Evolutionary conservation across 1,139 yeast genomes (phyloP).

Genomic region (Magnusiomyces suaveolens): DNA sequence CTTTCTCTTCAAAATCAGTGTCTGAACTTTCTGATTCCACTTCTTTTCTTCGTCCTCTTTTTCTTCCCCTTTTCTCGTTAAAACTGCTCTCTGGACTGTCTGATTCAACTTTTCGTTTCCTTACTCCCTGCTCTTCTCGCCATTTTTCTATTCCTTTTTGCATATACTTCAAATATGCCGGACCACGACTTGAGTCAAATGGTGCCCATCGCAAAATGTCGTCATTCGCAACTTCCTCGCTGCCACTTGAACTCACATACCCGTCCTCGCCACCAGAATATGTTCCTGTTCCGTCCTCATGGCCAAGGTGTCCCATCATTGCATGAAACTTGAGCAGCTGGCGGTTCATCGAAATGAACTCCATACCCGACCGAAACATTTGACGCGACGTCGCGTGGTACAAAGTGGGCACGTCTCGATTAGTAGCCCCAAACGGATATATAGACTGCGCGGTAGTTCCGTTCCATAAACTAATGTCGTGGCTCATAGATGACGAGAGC

Average conservation of each 20-base stretch:
- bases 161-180: too few relatives aligned
- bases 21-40: too few relatives aligned
- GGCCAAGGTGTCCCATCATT: background rate
- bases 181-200: too few relatives aligned
- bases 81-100: too few relatives aligned
- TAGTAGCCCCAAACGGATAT: background rate
- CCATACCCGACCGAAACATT: background rate
- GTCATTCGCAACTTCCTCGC: background rate
- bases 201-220: background rate
- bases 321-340: background rate
- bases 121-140: too few relatives aligned
- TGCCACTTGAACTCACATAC: background rate
- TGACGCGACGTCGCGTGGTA: background rate
- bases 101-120: too few relatives aligned
- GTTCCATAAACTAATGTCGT: background rate
- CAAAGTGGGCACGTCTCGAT: background rate
- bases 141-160: too few relatives aligned
- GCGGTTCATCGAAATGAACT: background rate
- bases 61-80: too few relatives aligned
- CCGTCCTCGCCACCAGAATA: conserved; percentile 2
- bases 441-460: background rate
- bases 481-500: background rate
- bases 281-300: too few relatives aligned
- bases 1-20: too few relatives aligned
- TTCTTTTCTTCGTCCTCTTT: too few relatives aligned